Evolutionary conservation across 2,329 filamentous ascomycete genomes (phyloP), one percentile per base, ranked within the genome.

Genomic region (Hymenoscyphus occultus): DNA sequence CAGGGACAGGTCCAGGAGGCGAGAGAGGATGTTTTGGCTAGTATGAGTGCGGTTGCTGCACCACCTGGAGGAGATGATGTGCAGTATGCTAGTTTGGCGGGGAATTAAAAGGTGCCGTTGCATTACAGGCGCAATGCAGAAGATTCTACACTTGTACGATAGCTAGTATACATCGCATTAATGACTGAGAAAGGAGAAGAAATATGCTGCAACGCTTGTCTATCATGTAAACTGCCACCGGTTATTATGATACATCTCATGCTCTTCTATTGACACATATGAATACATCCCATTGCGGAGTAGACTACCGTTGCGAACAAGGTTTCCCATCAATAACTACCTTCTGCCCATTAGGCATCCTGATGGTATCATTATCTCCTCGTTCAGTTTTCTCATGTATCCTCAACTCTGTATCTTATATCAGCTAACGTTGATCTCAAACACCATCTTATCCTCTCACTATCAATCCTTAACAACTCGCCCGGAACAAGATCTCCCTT

Each of bases 371-470:
- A 75, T 99, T 99, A 78, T 98, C 91, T 62, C 95, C 93, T 70
- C 92, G 84, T 78, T 99, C 94, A 39, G 90, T 99, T 70, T 96
- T 81, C 67, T 96, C 85, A 77, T 98, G 95, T 78, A 99, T 97
- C 61, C 89, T 85, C 64, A 98, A 80, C 75, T 90, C 93, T 97
- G 56, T 62, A 3, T 28, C 28, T 28, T 28, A 28, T 28, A 28
- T 28, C 28, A 28, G 28, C 28, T 2, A 28, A 28, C 28, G 28
- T 28, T 3, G 28, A 28, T 28, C 28, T 28, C 28, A 28, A 28
- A 1, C 28, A 28, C 28, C 13, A 35, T 2, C n/a, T 48, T 7
- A 45, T 19, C 3, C 14, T 16, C 14, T n/a, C 16, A 6, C 14
- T 4, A 14, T n/a, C n/a, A 45, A 45, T n/a, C 16, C 16, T 14